Conservation (phyloP, 139 green algal genomes). For the Asterochloris sp. region DNA sequence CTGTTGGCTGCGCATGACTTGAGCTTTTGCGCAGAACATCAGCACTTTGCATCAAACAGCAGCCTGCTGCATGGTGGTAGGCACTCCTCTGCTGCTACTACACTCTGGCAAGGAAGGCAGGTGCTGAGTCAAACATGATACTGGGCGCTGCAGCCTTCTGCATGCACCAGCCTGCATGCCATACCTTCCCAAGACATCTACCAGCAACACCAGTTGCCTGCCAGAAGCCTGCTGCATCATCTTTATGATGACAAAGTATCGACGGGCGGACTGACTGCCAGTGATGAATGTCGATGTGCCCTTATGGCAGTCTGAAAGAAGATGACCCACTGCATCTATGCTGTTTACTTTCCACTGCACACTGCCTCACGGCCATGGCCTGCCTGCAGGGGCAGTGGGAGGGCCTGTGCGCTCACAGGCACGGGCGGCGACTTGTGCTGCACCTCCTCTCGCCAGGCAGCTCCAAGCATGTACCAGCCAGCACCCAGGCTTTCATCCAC, state of each 20-base stretch:
- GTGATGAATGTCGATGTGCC: constrained; percentile 67
- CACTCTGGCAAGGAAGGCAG: neutral
- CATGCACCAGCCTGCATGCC: neutral
- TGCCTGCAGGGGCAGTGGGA: constrained; percentile 53
- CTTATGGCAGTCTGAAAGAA: neutral
- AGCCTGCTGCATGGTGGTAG: neutral
- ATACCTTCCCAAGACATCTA: neutral
- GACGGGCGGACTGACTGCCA: constrained; percentile 74
- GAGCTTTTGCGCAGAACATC: too few relatives aligned
- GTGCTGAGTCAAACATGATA: neutral
- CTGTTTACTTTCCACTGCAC: neutral
- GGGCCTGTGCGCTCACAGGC: constrained; percentile 44
- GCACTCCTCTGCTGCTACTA: too few relatives aligned
- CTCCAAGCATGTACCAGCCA: constrained; percentile 59
- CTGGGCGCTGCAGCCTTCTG: neutral
- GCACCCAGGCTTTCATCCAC: constrained; percentile 47
- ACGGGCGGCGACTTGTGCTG: constrained; percentile 55
- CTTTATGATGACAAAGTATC: constrained; percentile 61
- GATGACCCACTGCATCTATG: neutral
- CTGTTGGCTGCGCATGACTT: neutral
- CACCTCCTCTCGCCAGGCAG: constrained; percentile 68
- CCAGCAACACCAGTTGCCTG: neutral
- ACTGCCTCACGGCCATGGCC: neutral
- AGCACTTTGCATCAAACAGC: too few relatives aligned
- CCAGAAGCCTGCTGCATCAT: neutral